These are phyloP conservation scores for Exsudoporus frostii DNA, from an alignment of 768 basidiomycete species.

Conservation along the genomic window DNA sequence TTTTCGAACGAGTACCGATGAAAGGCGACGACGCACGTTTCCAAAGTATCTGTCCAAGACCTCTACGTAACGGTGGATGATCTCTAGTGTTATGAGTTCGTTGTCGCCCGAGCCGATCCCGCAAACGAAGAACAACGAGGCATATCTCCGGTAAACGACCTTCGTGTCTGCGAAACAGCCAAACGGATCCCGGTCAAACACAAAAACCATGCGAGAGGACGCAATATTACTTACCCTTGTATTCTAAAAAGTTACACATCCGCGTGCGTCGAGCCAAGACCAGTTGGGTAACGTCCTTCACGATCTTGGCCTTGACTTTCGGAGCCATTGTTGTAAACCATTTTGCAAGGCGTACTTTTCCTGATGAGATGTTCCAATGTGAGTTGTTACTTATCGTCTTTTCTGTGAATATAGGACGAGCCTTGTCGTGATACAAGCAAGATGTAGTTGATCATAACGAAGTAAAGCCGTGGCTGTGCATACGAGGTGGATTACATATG, in stretches of 20 bases:
- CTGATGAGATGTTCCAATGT: constrained; percentile 37
- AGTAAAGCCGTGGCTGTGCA: constrained; percentile 27
- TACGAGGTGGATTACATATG: not conserved
- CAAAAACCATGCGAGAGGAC: constrained; percentile 6
- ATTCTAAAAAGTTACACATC: constrained; percentile 97
- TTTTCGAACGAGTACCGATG: not conserved
- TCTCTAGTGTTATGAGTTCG: constrained; percentile 87
- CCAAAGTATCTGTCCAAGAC: constrained; percentile 66
- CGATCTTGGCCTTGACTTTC: constrained; percentile 84
- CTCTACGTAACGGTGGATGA: constrained; percentile 93
- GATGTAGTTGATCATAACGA: constrained; percentile 83
- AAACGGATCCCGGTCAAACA: constrained; percentile 24
- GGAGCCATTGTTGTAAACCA: constrained; percentile 88
- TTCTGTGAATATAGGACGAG: constrained; percentile 25
- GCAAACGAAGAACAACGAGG: constrained; percentile 92
- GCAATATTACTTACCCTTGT: constrained; percentile 66
- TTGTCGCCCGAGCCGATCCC: constrained; percentile 84
- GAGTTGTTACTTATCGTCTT: constrained; percentile 5
- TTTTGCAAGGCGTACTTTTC: constrained; percentile 92
- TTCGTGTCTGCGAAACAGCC: constrained; percentile 54
- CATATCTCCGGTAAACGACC: constrained; percentile 93
- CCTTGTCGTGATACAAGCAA: constrained; percentile 94
- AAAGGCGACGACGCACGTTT: constrained; percentile 31
- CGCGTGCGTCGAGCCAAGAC: constrained; percentile 82
- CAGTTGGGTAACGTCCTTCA: constrained; percentile 93